Percentiles rank a stretch among this genome's conserved stretches.
Evolutionary conservation across 1,284 basidiomycete genomes (phyloP).

Genomic region (Salmacisia buchloeana): DNA sequence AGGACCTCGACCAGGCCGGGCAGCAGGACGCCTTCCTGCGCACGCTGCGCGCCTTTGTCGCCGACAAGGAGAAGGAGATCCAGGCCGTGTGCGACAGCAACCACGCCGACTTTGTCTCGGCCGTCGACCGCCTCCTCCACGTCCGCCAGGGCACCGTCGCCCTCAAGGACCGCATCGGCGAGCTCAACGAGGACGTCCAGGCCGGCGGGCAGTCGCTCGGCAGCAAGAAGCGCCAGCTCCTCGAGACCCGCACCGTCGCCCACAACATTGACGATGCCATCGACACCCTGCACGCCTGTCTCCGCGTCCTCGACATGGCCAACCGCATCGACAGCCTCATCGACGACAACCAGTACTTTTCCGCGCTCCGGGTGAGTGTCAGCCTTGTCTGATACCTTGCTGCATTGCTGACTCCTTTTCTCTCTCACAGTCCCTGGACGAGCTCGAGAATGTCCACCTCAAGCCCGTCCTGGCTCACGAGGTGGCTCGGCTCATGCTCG

Average conservation of each 20-base stretch:
- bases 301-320: conserved; percentile 89
- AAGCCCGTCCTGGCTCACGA: conserved; percentile 78
- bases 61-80: conserved; percentile 91
- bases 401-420: conserved; percentile 9
- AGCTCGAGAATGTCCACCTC: conserved; percentile 78
- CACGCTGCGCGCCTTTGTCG: conserved; percentile 76
- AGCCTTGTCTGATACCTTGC: background rate
- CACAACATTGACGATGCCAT: conserved; percentile 93
- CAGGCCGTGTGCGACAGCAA: conserved; percentile 91
- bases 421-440: conserved; percentile 32
- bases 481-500: conserved; percentile 83
- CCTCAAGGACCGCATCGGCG: conserved; percentile 57
- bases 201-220: conserved; percentile 37
- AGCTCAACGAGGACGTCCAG: conserved; percentile 59
- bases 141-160: conserved; percentile 69
- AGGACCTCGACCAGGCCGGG: conserved; percentile 70
- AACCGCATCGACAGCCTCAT: conserved; percentile 89
- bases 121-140: conserved; percentile 87
- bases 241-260: conserved; percentile 86
- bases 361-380: conserved; percentile 71
- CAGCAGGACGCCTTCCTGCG: conserved; percentile 88
- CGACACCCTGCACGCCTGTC: conserved; percentile 83
- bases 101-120: conserved; percentile 86
- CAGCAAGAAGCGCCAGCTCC: conserved; percentile 41
- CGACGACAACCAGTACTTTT: conserved; percentile 84